Evolutionary conservation across 441 rosid species (phyloP).

Genomic region (Sinapis alba): DNA sequence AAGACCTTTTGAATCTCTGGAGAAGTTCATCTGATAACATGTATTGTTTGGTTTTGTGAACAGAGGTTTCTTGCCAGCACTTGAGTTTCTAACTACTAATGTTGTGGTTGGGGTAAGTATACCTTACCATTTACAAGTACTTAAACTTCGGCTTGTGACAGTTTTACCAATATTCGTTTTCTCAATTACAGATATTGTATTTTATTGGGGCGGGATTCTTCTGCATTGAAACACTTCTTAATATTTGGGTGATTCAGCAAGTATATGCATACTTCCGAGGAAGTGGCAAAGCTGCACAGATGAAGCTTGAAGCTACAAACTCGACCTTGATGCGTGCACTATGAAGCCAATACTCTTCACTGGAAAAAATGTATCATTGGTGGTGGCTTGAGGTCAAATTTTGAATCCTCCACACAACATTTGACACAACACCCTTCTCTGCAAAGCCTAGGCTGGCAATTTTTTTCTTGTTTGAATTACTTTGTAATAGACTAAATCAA

Average conservation of each 20-base stretch:
- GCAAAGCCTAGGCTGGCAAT: slow-evolving; percentile 8
- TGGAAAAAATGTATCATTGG: slow-evolving; percentile 6
- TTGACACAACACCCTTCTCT: slow-evolving; percentile 4
- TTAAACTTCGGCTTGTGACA: not conserved
- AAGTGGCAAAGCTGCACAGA: slow-evolving; percentile 92
- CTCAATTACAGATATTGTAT: slow-evolving; percentile 72
- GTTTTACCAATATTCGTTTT: slow-evolving; percentile 3
- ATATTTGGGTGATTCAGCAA: slow-evolving; percentile 99
- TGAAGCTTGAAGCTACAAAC: slow-evolving; percentile 76
- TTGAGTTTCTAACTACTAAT: slow-evolving; percentile 59
- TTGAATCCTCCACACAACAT: slow-evolving; percentile 6
- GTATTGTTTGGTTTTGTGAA: slow-evolving; percentile 39
- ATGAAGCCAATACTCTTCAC: slow-evolving; percentile 37
- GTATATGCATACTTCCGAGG: slow-evolving; percentile 99
- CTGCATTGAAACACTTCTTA: slow-evolving; percentile 76
- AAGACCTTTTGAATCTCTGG: slow-evolving; percentile 1
- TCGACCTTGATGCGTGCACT: slow-evolving; percentile 70
- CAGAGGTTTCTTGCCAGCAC: slow-evolving; percentile 97
- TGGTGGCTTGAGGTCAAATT: slow-evolving; percentile 24
- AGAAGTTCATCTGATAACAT: slow-evolving; percentile 16
- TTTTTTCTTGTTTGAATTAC: slow-evolving; percentile 13
- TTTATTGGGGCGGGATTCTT: slow-evolving; percentile 84
- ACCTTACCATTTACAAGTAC: not conserved
- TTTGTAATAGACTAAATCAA: slow-evolving; percentile 23
- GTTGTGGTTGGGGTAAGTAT: slow-evolving; percentile 77